Evolutionary conservation across 2,329 filamentous ascomycete species (phyloP).

Genomic region (Scytalidium sp.): DNA sequence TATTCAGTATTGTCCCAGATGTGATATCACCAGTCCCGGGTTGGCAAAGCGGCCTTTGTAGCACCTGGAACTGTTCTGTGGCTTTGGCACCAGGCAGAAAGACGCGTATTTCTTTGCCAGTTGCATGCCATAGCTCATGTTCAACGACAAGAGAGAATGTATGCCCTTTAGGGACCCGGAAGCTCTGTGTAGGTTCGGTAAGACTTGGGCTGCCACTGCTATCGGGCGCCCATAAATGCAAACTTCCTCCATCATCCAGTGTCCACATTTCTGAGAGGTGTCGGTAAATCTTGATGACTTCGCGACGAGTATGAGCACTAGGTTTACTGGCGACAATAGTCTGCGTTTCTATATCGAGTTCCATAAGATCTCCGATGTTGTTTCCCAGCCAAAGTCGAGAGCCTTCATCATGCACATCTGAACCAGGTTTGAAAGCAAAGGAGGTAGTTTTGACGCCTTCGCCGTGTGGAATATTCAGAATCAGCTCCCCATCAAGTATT

Average conservation of each 20-base stretch:
- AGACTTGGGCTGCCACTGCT: conserved; percentile 69
- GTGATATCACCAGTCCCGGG: conserved; percentile 82
- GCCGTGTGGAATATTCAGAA: conserved; percentile 79
- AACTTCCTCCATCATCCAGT: conserved; percentile 80
- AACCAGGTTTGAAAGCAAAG: conserved; percentile 80
- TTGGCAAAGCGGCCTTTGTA: conserved; percentile 67
- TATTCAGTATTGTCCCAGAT: conserved; percentile 72
- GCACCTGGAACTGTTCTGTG: conserved; percentile 69
- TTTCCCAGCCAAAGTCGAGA: conserved; percentile 85
- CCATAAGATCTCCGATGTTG: conserved; percentile 81
- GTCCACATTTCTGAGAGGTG: conserved; percentile 92
- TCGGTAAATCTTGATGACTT: conserved; percentile 81
- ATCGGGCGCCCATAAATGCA: conserved; percentile 85
- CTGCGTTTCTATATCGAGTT: conserved; percentile 78
- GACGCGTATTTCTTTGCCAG: conserved; percentile 81
- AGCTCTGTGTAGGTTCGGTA: conserved; percentile 68
- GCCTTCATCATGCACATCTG: conserved; percentile 76
- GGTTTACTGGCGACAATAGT: conserved; percentile 65
- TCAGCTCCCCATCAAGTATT: conserved; percentile 72
- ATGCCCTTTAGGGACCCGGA: conserved; percentile 75
- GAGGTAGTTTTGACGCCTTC: conserved; percentile 82
- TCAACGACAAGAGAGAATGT: conserved; percentile 87
- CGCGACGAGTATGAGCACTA: conserved; percentile 71
- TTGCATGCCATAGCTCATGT: conserved; percentile 82
- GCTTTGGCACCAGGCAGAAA: conserved; percentile 72